These are phyloP conservation scores for Gyrodon lividus DNA, from an alignment of 768 basidiomycete genomes.

Conservation along the genomic window DNA sequence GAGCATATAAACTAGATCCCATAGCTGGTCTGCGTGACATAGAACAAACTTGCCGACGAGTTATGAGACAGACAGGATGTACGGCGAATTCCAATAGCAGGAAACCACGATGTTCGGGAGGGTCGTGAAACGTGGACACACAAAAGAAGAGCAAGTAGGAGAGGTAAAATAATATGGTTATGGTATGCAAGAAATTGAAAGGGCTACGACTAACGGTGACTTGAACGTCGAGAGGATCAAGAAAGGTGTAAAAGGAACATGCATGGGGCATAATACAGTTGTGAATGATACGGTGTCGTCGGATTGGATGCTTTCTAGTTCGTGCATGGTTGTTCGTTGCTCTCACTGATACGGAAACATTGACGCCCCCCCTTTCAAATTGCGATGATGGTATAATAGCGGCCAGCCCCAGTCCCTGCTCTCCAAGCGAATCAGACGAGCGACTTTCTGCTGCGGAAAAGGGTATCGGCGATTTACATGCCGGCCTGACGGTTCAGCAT, in stretches of 20 bases:
- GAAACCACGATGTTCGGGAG: slow-evolving; percentile 7
- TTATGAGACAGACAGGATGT: slow-evolving; percentile 17
- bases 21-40: slow-evolving; percentile 28
- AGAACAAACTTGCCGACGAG: slow-evolving; percentile 24
- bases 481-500: slow-evolving; percentile 76
- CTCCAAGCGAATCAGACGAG: not conserved
- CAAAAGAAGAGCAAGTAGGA: slow-evolving; percentile 7
- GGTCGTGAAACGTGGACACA: not conserved
- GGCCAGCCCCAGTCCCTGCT: not conserved
- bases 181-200: not conserved
- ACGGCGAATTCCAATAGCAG: slow-evolving; percentile 11
- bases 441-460: not conserved
- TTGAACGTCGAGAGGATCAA: slow-evolving; percentile 3
- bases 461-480: slow-evolving; percentile 34
- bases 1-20: slow-evolving; percentile 11
- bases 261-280: slow-evolving; percentile 27
- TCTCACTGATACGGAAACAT: slow-evolving; percentile 14
- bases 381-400: not conserved
- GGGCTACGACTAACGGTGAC: not conserved
- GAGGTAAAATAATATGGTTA: slow-evolving; percentile 14
- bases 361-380: not conserved
- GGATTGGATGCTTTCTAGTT: slow-evolving; percentile 27
- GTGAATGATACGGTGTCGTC: slow-evolving; percentile 24
- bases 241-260: slow-evolving; percentile 6
- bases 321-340: slow-evolving; percentile 20